Evolutionary conservation across 148 eudicot genomes (phyloP).

Genomic region (Rhododendron griersonianum): DNA sequence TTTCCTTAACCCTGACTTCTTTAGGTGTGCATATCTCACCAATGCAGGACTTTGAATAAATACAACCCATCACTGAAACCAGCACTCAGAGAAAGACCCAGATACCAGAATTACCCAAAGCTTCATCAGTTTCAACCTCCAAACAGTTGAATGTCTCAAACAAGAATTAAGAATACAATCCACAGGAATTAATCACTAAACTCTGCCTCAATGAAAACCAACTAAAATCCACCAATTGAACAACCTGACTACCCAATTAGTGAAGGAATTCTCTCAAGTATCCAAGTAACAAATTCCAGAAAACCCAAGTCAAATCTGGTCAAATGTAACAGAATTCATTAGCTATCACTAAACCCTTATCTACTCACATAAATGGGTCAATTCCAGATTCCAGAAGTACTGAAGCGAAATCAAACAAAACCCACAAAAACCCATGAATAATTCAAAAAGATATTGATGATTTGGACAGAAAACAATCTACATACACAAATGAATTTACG

Average conservation of each 20-base stretch:
- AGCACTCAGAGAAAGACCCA: constrained; percentile 26
- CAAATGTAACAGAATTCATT: constrained; percentile 6
- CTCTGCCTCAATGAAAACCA: neutral
- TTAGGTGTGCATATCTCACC: constrained; percentile 77
- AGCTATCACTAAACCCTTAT: constrained; percentile 5
- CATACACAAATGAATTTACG: neutral
- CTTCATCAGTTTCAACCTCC: constrained; percentile 33
- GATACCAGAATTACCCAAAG: constrained; percentile 26
- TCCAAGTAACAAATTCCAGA: neutral
- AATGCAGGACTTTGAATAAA: constrained; percentile 84
- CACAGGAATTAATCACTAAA: neutral
- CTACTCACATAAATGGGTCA: neutral
- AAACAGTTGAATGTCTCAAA: constrained; percentile 2
- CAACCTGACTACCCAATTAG: neutral
- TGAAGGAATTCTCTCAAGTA: too few species aligned
- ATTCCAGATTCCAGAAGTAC: constrained; percentile 1
- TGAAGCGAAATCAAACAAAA: neutral
- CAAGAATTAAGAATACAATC: neutral
- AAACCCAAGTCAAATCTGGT: constrained; percentile 11
- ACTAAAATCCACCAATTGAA: neutral
- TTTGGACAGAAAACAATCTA: neutral
- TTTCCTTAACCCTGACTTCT: constrained; percentile 43
- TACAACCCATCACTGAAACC: constrained; percentile 85
- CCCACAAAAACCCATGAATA: constrained; percentile 3
- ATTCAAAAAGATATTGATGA: neutral